Evolutionary conservation across 345 rosid genomes (phyloP).

Genomic region (Eucalyptus lansdowneana): DNA sequence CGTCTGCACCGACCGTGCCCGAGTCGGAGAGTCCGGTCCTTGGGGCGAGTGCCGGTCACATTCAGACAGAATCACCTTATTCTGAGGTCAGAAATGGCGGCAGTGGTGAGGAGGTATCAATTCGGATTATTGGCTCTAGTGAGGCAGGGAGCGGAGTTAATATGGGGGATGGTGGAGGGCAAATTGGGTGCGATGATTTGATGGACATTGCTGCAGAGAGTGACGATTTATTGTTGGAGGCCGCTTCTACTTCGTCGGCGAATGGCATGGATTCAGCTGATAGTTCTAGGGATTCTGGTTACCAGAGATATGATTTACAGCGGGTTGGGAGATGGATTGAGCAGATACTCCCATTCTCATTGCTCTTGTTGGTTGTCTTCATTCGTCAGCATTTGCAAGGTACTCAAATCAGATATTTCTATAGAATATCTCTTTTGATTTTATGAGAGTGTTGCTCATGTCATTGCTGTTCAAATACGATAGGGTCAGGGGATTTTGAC

Average conservation of each 20-base stretch:
- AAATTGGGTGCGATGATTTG: neutral
- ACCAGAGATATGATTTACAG: conserved; percentile 46
- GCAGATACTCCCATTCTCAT: conserved; percentile 41
- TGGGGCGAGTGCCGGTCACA: neutral
- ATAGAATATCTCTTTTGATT: neutral
- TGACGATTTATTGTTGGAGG: neutral
- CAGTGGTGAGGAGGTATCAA: conserved; percentile 21
- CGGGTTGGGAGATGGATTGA: conserved; percentile 42
- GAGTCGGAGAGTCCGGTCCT: neutral
- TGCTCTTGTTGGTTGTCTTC: conserved; percentile 40
- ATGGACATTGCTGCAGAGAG: neutral
- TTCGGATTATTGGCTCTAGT: conserved; percentile 20
- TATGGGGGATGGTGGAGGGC: neutral
- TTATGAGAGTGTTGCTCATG: neutral
- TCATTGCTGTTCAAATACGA: neutral
- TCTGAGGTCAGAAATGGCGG: neutral
- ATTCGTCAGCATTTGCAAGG: conserved; percentile 63
- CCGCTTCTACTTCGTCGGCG: neutral
- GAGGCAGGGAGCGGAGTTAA: neutral
- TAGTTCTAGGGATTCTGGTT: conserved; percentile 6
- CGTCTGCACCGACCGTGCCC: neutral
- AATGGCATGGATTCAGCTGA: neutral
- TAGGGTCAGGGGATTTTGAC: neutral
- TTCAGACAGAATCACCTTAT: neutral
- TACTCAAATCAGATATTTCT: neutral